Evolutionary conservation across 768 basidiomycete genomes (phyloP), one percentile per base, ranked within the genome.

Genomic region (Tulasnella sp.): DNA sequence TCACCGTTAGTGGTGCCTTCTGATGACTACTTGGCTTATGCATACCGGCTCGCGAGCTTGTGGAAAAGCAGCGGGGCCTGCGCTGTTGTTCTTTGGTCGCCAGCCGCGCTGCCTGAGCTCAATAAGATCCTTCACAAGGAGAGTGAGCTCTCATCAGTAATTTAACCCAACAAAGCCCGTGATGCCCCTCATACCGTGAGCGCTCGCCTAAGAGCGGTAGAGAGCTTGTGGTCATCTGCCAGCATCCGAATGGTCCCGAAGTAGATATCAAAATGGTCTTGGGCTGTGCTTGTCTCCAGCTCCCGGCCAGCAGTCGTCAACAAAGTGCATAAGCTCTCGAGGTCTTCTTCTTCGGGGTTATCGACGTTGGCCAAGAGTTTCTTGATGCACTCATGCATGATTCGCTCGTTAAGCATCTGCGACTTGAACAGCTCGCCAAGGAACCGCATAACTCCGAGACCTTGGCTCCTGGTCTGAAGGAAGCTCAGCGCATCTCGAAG

Each of bases 301-400:
- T 90, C 88, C 79, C 89, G 88, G 79, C 97, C 97, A 77, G 98
- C 95, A 8, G 96, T 98, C 34, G 93, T 90, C 77, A 99, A 86
- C 78, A 98, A 90, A 85, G 95, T 96, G 90, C 96, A 98, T 79
- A 98, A 89, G 72, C 93, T 95, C 89, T 99, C 97, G 82, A 99
- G 94, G 84, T 98, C 97, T 87, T 98, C 97, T 87, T 99, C 97
- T 84, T 98, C 96, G 0, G 96, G 98, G 84, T 95, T 94, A 83
- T 96, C 93, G 80, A 97, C 93, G 84, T 99, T 98, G 78, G 93
- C 91, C 16, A 99, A 89, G 16, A 98, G 90, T 87, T 97, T 96
- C 90, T 96, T 96, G 85, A 98, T 92, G 89, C 97, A 99, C 86
- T 96, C 94, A 88, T 96, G 94, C 95, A 99, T 99, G 87, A 99